Conservation (phyloP, 208 protist genomes). For the Acanthamoeba royreba region DNA sequence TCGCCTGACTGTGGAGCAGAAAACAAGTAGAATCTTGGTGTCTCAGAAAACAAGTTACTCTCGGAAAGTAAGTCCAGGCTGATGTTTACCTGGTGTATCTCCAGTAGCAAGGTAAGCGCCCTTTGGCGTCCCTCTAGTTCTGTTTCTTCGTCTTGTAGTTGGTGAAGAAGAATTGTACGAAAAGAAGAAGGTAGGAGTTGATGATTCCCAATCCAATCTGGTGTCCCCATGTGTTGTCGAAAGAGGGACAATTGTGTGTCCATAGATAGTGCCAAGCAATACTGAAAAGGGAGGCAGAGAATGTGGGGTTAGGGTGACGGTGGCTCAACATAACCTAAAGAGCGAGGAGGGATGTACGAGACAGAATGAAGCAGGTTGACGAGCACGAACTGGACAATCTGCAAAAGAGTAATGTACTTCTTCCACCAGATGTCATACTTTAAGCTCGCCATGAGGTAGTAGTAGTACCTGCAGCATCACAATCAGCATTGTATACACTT, state of each 20-base stretch:
- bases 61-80: too few relatives aligned
- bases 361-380: background rate
- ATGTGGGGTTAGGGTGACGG: background rate
- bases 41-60: too few relatives aligned
- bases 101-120: too few relatives aligned
- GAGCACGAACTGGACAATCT: constrained; percentile 48
- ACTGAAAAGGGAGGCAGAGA: background rate
- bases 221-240: constrained; percentile 31
- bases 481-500: background rate
- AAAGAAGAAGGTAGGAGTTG: constrained; percentile 44
- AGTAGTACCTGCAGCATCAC: constrained; percentile 48
- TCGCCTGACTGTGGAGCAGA: too few relatives aligned
- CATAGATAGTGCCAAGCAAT: constrained; percentile 33
- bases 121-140: background rate
- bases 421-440: constrained; percentile 52
- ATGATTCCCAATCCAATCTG: constrained; percentile 36
- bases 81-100: too few relatives aligned
- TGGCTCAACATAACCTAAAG: background rate
- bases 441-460: constrained; percentile 23
- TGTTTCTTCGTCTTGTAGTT: constrained; percentile 35
- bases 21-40: too few relatives aligned
- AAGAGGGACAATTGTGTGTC: constrained; percentile 8
- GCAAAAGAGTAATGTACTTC: constrained; percentile 46
- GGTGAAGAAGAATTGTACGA: constrained; percentile 38
- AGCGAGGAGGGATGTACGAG: background rate